phyloP scores from a whole-genome alignment of 345 rosid genomes.

The Gossypium ekmanianum region DNA sequence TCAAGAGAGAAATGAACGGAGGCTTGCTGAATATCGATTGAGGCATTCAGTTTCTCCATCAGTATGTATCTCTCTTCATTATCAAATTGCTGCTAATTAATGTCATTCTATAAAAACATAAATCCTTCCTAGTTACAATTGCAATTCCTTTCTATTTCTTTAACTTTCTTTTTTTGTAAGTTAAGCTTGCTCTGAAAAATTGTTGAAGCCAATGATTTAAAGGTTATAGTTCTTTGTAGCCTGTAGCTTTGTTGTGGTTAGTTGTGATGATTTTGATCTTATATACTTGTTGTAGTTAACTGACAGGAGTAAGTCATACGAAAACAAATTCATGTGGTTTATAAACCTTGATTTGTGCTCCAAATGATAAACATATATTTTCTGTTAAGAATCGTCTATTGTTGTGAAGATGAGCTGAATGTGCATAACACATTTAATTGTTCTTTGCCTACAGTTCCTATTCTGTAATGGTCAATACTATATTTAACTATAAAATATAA shows the following conservation, averaged over 20 bases:
- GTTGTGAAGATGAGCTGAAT: background rate
- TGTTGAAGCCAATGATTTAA: conserved; percentile 1
- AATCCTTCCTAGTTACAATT: conserved; percentile 2
- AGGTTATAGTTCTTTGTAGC: background rate
- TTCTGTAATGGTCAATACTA: background rate
- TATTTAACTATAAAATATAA: background rate
- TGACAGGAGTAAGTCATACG: background rate
- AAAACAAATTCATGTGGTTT: background rate
- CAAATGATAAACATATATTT: background rate
- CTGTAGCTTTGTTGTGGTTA: background rate
- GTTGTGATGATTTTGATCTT: background rate
- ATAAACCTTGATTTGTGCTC: background rate
- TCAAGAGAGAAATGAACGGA: conserved; percentile 86
- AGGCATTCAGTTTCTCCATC: conserved; percentile 53
- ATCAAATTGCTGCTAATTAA: conserved; percentile 25
- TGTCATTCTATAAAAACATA: conserved; percentile 9
- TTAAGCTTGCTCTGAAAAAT: background rate
- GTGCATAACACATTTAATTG: background rate
- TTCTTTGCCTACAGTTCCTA: background rate
- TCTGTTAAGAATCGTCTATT: background rate
- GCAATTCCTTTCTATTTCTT: background rate
- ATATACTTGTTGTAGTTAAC: background rate
- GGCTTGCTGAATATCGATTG: conserved; percentile 73
- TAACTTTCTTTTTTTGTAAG: background rate
- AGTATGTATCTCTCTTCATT: conserved; percentile 32